phyloP scores from a whole-genome alignment of 2,329 filamentous ascomycete genomes.

The Aquanectria penicillioides region DNA sequence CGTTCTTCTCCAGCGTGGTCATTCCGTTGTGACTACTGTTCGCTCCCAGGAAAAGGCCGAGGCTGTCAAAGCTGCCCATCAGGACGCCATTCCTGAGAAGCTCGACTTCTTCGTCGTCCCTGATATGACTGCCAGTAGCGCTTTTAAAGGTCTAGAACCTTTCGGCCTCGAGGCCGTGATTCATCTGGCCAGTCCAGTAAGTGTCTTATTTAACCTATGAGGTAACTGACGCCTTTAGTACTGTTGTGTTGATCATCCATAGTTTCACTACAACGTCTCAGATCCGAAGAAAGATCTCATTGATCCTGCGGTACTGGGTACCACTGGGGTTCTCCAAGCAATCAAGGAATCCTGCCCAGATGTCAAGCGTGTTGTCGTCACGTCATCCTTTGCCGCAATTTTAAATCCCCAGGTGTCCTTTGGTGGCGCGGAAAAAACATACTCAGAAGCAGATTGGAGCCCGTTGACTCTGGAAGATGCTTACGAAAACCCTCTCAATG shows the following conservation, averaged over 20 bases:
- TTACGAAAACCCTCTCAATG: neutral
- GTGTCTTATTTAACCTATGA: neutral
- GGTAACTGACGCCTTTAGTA: too few species aligned
- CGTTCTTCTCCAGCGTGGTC: constrained; percentile 9
- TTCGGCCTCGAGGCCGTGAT: constrained; percentile 3
- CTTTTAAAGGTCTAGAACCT: neutral
- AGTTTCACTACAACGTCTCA: neutral
- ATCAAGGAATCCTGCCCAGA: neutral
- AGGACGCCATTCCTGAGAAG: neutral
- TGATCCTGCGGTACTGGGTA: constrained; percentile 16
- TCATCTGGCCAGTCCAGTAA: constrained; percentile 13
- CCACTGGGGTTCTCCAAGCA: constrained; percentile 1
- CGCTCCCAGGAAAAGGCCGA: constrained; percentile 3
- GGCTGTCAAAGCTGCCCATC: neutral
- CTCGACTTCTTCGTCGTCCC: constrained; percentile 6
- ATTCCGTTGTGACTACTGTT: constrained; percentile 11
- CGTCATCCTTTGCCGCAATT: constrained; percentile 57
- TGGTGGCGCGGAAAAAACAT: constrained; percentile 41
- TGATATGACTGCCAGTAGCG: neutral
- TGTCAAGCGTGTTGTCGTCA: constrained; percentile 55
- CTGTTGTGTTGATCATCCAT: too few species aligned
- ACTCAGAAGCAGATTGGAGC: constrained; percentile 57
- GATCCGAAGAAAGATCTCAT: constrained; percentile 13
- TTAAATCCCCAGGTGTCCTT: constrained; percentile 41
- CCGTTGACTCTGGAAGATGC: constrained; percentile 49